Conservation (phyloP, 1,284 basidiomycete genomes). For the Cryptococcus sp. region DNA sequence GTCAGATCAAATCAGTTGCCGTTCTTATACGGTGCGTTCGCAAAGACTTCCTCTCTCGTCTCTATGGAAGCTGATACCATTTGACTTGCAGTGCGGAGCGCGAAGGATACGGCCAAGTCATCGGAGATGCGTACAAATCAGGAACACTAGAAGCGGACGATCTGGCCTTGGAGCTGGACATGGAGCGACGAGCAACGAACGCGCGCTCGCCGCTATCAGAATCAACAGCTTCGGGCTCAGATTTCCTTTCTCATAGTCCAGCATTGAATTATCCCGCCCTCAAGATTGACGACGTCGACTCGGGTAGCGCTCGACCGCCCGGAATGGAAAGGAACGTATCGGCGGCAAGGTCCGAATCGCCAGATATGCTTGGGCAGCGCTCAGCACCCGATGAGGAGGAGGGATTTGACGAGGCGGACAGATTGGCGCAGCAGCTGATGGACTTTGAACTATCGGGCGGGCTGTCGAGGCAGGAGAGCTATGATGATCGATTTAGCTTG, state of each 20-base stretch:
- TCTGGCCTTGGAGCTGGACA: constrained; percentile 27
- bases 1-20: constrained; percentile 39
- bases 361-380: constrained; percentile 11
- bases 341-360: constrained; percentile 17
- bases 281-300: no score
- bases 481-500: no score
- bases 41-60: no score
- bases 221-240: not conserved
- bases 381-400: not conserved
- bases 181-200: constrained; percentile 11
- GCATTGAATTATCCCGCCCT: not conserved
- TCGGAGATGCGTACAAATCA: constrained; percentile 26
- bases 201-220: constrained; percentile 7
- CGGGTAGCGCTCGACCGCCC: not conserved
- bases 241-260: not conserved
- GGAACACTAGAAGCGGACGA: constrained; percentile 27
- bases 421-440: no score
- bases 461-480: no score
- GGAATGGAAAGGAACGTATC: constrained; percentile 1
- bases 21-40: constrained; percentile 33
- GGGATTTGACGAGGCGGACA: no score
- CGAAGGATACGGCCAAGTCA: constrained; percentile 30
- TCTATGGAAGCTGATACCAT: no score
- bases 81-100: constrained; percentile 27
- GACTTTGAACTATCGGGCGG: no score